Evolutionary conservation across 257 asterid genomes (phyloP).

Genomic region (Henckelia pumila): DNA sequence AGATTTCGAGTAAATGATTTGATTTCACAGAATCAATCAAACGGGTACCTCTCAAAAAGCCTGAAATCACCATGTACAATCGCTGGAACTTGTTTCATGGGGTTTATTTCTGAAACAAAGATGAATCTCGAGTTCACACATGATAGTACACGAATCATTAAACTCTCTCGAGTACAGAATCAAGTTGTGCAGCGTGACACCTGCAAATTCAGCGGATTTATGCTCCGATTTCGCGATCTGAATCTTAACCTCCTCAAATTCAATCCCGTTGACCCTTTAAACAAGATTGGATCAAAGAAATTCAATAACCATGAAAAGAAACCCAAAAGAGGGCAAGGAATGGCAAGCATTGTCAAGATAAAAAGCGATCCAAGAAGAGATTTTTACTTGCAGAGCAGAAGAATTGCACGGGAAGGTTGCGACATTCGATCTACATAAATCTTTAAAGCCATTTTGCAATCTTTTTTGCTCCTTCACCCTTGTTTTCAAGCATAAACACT

Average conservation of each 20-base stretch:
- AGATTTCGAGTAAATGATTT: neutral
- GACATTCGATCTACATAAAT: constrained; percentile 72
- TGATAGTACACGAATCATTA: constrained; percentile 2
- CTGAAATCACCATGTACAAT: constrained; percentile 73
- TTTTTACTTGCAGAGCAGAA: constrained; percentile 71
- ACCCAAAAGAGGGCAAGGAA: neutral
- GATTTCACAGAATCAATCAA: neutral
- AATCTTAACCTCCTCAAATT: constrained; percentile 73
- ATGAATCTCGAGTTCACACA: neutral
- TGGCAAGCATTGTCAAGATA: neutral
- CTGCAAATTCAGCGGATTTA: constrained; percentile 60
- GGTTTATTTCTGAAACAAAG: constrained; percentile 59
- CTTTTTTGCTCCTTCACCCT: constrained; percentile 3
- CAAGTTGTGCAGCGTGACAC: constrained; percentile 18
- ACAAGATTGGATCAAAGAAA: neutral
- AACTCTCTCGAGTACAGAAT: neutral
- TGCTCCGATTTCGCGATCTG: constrained; percentile 52
- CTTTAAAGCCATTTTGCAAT: constrained; percentile 50
- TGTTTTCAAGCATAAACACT: neutral
- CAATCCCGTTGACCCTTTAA: constrained; percentile 66
- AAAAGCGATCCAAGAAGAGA: neutral
- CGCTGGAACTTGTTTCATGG: constrained; percentile 80
- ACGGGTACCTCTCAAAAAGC: constrained; percentile 76
- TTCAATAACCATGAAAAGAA: neutral
- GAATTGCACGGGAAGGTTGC: constrained; percentile 91